Conservation (phyloP, 2,329 filamentous ascomycete genomes). For the Dothistroma pini region DNA sequence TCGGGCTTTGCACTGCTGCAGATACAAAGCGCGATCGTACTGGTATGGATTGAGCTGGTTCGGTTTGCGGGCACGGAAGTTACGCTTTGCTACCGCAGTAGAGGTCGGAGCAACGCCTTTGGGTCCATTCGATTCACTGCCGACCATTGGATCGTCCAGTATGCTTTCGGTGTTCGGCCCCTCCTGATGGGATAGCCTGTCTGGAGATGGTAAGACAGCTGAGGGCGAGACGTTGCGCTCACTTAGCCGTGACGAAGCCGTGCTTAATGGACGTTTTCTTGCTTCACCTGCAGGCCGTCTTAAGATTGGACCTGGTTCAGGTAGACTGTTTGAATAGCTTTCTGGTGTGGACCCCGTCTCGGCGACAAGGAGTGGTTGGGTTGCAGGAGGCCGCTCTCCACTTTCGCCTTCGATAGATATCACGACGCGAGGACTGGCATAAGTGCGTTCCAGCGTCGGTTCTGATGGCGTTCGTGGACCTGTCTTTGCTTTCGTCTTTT, state of each 20-base stretch:
- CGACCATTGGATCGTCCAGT: not conserved
- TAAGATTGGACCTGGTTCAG: conserved; percentile 9
- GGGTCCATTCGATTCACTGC: not conserved
- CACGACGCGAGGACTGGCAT: not conserved
- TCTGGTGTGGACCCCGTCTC: not conserved
- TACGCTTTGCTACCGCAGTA: conserved; percentile 25
- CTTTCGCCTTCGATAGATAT: not conserved
- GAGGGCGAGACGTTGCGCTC: conserved; percentile 27
- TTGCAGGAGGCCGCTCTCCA: not conserved
- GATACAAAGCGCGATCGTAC: conserved; percentile 44
- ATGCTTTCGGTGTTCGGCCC: not conserved
- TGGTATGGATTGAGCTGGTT: conserved; percentile 50
- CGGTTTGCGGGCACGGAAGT: conserved; percentile 44
- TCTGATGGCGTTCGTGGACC: not conserved
- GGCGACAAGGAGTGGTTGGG: not conserved
- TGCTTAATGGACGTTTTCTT: not conserved
- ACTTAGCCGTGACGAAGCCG: conserved; percentile 28
- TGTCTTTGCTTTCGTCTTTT: conserved; percentile 12
- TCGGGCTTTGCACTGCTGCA: conserved; percentile 40
- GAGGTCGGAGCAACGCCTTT: conserved; percentile 2
- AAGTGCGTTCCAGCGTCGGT: not conserved
- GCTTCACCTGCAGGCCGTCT: not conserved
- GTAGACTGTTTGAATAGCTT: conserved; percentile 13
- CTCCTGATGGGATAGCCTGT: not conserved
- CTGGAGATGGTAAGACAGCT: conserved; percentile 1